Evolutionary conservation across 164 flowering plant species (phyloP).

Genomic region (Akebia trifoliata): DNA sequence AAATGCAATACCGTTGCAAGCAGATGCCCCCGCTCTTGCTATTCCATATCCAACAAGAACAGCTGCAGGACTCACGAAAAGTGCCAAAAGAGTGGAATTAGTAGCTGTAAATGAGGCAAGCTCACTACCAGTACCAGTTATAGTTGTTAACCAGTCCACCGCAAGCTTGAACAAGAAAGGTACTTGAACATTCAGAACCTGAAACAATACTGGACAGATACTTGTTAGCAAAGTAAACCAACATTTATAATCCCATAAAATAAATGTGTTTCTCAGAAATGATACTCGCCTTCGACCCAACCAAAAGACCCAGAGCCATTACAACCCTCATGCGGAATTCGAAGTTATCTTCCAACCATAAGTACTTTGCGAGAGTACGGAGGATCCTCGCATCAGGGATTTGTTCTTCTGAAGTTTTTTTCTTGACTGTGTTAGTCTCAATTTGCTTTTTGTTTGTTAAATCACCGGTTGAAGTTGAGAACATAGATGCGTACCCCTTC

Average conservation of each 20-base stretch:
- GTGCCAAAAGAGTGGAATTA: conserved; percentile 57
- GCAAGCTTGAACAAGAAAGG: conserved; percentile 95
- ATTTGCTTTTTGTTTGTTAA: conserved; percentile 14
- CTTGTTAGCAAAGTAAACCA: conserved; percentile 1
- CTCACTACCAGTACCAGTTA: conserved; percentile 48
- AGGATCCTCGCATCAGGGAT: conserved; percentile 59
- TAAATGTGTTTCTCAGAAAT: neutral
- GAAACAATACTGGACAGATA: conserved; percentile 11
- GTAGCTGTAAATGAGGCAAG: conserved; percentile 59
- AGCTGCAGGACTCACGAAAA: conserved; percentile 83
- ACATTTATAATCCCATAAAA: neutral
- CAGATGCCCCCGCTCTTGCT: conserved; percentile 85
- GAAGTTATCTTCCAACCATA: conserved; percentile 85
- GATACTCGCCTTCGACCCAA: conserved; percentile 69
- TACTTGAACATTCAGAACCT: conserved; percentile 96
- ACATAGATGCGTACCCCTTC: conserved; percentile 36
- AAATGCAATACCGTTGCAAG: conserved; percentile 74
- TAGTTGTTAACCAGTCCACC: conserved; percentile 85
- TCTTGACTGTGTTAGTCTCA: conserved; percentile 9
- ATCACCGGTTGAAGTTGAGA: conserved; percentile 42
- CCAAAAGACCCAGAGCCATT: conserved; percentile 64
- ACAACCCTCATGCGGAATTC: conserved; percentile 79
- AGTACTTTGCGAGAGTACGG: conserved; percentile 64
- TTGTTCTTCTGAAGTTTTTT: conserved; percentile 31
- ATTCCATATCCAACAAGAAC: conserved; percentile 94